A percentile compares a stretch with the other conserved stretches of the same genome.
Evolutionary conservation across 768 basidiomycete genomes (phyloP).

Genomic region (Termitomyces sp.): DNA sequence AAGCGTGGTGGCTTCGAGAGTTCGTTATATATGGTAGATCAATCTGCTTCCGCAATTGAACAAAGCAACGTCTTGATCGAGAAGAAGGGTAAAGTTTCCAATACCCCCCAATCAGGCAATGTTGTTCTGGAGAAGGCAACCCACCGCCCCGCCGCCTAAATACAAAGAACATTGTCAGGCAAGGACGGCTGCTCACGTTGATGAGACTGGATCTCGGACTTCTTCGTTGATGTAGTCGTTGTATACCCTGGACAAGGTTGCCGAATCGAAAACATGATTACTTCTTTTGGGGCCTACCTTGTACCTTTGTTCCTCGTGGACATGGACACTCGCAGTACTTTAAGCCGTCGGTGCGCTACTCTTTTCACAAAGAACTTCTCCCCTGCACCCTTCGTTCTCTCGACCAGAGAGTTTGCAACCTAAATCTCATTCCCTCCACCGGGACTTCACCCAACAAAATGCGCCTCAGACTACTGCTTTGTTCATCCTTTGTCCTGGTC

Average conservation of each 20-base stretch:
- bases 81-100: conserved; percentile 10
- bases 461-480: conserved; percentile 8
- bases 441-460: conserved; percentile 8
- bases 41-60: not conserved
- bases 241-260: not conserved
- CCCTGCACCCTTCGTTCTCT: not conserved
- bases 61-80: conserved; percentile 15
- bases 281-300: conserved; percentile 18
- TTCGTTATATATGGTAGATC: not conserved
- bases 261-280: conserved; percentile 5
- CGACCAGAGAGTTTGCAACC: not conserved
- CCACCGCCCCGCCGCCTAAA: not conserved
- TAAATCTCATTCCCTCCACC: not conserved
- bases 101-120: not conserved
- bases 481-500: conserved; percentile 11
- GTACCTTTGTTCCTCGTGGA: conserved; percentile 9
- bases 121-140: not conserved
- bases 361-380: not conserved
- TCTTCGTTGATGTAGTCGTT: not conserved
- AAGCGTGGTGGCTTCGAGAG: not conserved
- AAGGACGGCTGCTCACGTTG: not conserved
- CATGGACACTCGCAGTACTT: conserved; percentile 3
- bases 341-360: not conserved
- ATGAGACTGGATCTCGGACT: not conserved
- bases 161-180: conserved; percentile 12